Base-by-base conservation (phyloP, 768 basidiomycete species). In the Trametes meyenii region DNA sequence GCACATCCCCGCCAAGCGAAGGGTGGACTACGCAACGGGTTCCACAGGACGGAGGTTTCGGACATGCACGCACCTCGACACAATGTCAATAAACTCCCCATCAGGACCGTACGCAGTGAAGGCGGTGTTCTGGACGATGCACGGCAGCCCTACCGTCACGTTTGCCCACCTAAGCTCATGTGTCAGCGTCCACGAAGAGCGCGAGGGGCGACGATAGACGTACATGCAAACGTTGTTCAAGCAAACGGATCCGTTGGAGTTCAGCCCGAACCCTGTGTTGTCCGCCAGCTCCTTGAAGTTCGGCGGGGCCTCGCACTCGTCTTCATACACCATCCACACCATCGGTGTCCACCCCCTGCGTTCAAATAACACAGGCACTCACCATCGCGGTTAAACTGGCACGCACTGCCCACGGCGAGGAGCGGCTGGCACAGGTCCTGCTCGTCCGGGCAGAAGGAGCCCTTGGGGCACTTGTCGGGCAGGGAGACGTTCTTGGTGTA, bases 331-430 rank as follows among this genome's bases (percentile, higher is more conserved):
- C 29, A 36, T 55, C 33, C 16, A 38, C 24, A 8, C 19, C 29
- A 36, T 55, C 33, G 23, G 49, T 55, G 54, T 42, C 43, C 19
- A 29, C 35, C 49, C 23, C 8, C 35, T 43, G 43, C 48, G 24
- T 21, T 61, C 36, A 4, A 36, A 39, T 24, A 50, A 50, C 39
- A 49, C 46, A 7, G 40, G 48, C 16, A 68, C 80, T 56, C 61
- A 90, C 93, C 92, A 73, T 95, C 93, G 55, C 93, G 86, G 70
- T 94, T 90, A 61, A 95, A 83, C 73, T 95, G 92, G 76, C 93
- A 95, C 29, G 81, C 70, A 63, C 84, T 87, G 26, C 80, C 86
- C 3, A 92, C 85, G 0, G 81, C 57, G 16, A 90, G 76, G 36
- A 87, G 66, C 5, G 74, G 64, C 69, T 87, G 83, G 75, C 93